A percentile compares a stretch with the other conserved stretches of the same genome.
These are phyloP conservation scores for Lignosus rhinocerotis DNA, from an alignment of 1,284 basidiomycete genomes.

Conservation along the genomic window DNA sequence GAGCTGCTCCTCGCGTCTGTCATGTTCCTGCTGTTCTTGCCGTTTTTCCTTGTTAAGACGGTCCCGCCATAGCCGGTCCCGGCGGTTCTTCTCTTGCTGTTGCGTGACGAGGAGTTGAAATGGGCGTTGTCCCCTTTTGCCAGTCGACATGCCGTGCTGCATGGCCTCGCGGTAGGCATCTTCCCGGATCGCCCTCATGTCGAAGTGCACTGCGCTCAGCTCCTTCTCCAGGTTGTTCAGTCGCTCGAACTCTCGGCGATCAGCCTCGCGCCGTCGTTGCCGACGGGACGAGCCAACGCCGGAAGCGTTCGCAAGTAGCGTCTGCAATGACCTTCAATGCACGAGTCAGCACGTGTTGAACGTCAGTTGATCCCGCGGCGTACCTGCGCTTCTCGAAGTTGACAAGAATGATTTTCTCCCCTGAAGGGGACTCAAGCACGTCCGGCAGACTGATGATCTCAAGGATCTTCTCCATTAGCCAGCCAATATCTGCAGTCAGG, in stretches of 20 bases:
- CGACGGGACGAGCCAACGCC: slow-evolving; percentile 43
- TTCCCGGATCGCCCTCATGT: slow-evolving; percentile 68
- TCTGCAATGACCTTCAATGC: slow-evolving; percentile 57
- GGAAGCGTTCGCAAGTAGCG: slow-evolving; percentile 57
- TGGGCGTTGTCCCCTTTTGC: slow-evolving; percentile 58
- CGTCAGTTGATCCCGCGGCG: slow-evolving; percentile 15
- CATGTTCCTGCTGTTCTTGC: slow-evolving; percentile 66
- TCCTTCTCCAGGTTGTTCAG: slow-evolving; percentile 74
- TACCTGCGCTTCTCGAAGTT: slow-evolving; percentile 83
- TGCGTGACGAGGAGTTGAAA: slow-evolving; percentile 62
- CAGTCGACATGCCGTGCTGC: slow-evolving; percentile 43
- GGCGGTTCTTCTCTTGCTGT: slow-evolving; percentile 78
- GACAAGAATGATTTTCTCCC: slow-evolving; percentile 58
- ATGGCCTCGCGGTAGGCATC: slow-evolving; percentile 66
- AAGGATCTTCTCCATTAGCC: slow-evolving; percentile 77
- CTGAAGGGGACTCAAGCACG: slow-evolving; percentile 53
- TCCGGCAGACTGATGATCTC: slow-evolving; percentile 76
- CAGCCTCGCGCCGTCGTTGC: slow-evolving; percentile 52
- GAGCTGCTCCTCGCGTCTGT: slow-evolving; percentile 71
- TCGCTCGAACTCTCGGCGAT: slow-evolving; percentile 69
- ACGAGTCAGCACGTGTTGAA: slow-evolving; percentile 6
- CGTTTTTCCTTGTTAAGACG: slow-evolving; percentile 72
- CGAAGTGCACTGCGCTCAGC: slow-evolving; percentile 56
- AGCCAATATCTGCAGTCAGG: slow-evolving; percentile 74
- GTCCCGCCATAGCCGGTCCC: slow-evolving; percentile 67